Base-by-base conservation (phyloP, 139 green algal species). In the Chlamydomonas sphaeroides region DNA sequence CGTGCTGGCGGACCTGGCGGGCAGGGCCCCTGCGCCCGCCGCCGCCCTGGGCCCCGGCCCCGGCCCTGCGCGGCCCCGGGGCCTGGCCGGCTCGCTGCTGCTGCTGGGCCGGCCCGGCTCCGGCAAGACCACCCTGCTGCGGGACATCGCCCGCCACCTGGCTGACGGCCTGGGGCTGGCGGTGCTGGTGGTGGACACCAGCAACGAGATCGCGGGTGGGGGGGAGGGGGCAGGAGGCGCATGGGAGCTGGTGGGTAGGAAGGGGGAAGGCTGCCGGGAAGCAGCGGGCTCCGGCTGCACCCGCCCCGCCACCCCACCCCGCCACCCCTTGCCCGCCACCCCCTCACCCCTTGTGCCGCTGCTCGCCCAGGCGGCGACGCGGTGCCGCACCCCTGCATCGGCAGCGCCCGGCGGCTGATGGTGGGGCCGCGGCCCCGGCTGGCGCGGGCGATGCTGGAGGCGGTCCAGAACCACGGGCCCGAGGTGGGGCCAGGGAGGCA, bases 361-460 rank as follows among this genome's bases (percentile, higher is more conserved):
- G 45, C 45, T 53, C n/a, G n/a, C 49, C 2, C 75, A 89, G 88
- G 87, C 6, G 93, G 95, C 48, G 84, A 87, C 5, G 87, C 91
- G 36, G 62, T 92, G 26, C 84, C 90, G 1, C 93, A 97, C 68
- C 21, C 68, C n/a, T 91, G 86, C 70, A 89, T 92, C 62, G 90
- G 88, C 28, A 35, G 32, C 36, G 83, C 88, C 5, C 82, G 88
- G 23, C 80, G 87, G 6, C 69, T 92, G 48, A 73, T 85, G 74
- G 90, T 92, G 61, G 68, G 30, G 35, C 7, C 61, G 28, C 66
- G 67, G 28, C 25, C 72, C 2, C 36, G 84, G 56, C 89, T 91
- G 84, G 48, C 70, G 17, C 45, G 84, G 17, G 49, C 84, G 3
- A 72, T 94, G 83, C 35, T 87, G 48, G 70, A 92, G 74, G 85